Percentiles rank a stretch among this genome's conserved stretches.
These are phyloP conservation scores for Dactylonectria macrodidyma DNA, from an alignment of 2,329 filamentous ascomycete genomes.

Conservation along the genomic window DNA sequence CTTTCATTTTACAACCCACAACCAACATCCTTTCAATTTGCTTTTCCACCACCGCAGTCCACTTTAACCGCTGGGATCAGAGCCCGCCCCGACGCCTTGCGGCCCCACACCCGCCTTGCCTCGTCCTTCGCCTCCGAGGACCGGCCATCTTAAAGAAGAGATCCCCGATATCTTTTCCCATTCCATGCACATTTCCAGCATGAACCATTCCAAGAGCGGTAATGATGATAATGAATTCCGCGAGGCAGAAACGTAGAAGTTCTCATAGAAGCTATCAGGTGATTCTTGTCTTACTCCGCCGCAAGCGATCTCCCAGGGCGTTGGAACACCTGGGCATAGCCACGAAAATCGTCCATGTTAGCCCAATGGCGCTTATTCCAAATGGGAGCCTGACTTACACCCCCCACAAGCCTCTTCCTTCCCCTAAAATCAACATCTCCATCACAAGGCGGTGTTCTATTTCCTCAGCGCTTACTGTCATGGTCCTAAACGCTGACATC, in stretches of 20 bases:
- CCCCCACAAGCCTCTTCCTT: background rate
- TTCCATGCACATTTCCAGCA: background rate
- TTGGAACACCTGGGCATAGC: background rate
- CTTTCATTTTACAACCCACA: background rate
- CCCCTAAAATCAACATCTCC: background rate
- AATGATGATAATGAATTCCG: background rate
- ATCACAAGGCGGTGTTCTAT: background rate
- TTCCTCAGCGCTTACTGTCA: background rate
- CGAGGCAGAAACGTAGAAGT: background rate
- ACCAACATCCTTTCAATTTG: background rate
- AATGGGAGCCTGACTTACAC: no score
- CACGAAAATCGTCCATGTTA: background rate
- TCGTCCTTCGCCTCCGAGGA: background rate
- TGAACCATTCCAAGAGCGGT: background rate
- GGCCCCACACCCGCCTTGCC: constrained; percentile 16
- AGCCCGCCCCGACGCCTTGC: constrained; percentile 7
- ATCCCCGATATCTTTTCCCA: background rate
- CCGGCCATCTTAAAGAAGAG: background rate
- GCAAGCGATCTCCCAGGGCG: background rate
- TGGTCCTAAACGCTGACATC: background rate
- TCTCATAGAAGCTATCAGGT: background rate
- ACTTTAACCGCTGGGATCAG: constrained; percentile 1
- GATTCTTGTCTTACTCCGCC: background rate
- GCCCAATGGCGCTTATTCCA: background rate
- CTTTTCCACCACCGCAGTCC: constrained; percentile 16